A percentile compares a stretch with the other conserved stretches of the same genome.
Evolutionary conservation across 2,329 filamentous ascomycete genomes (phyloP).

Genomic region (Thielaviopsis musarum): DNA sequence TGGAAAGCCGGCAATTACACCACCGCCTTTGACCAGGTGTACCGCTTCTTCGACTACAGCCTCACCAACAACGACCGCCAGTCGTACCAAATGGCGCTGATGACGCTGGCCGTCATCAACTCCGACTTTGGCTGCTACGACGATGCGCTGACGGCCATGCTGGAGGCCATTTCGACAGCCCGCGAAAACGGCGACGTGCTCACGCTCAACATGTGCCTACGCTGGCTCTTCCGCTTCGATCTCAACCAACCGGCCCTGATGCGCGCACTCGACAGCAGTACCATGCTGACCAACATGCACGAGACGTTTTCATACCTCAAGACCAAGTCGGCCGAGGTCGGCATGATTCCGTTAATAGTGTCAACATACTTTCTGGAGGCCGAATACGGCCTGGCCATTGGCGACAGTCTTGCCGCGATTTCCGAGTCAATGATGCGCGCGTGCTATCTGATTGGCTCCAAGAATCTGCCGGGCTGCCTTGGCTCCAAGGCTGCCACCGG

Average conservation of each 20-base stretch:
- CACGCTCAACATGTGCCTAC: conserved; percentile 87
- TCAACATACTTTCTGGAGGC: conserved; percentile 75
- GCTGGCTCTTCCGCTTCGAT: conserved; percentile 92
- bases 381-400: conserved; percentile 58
- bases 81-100: conserved; percentile 86
- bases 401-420: conserved; percentile 46
- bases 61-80: conserved; percentile 70
- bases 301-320: conserved; percentile 75
- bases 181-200: conserved; percentile 82
- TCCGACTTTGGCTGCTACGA: conserved; percentile 85
- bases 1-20: conserved; percentile 86
- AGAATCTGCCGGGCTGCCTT: conserved; percentile 1
- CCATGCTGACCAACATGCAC: conserved; percentile 59
- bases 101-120: conserved; percentile 86
- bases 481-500: background rate
- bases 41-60: conserved; percentile 93
- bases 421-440: conserved; percentile 13
- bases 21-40: conserved; percentile 75
- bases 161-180: conserved; percentile 88
- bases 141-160: conserved; percentile 85
- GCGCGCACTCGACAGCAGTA: conserved; percentile 50
- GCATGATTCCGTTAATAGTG: conserved; percentile 72
- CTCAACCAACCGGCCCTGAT: conserved; percentile 67
- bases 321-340: conserved; percentile 67
- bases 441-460: background rate